phyloP scores from a whole-genome alignment of 306 rosid species.

The Echinosophora koreensis region DNA sequence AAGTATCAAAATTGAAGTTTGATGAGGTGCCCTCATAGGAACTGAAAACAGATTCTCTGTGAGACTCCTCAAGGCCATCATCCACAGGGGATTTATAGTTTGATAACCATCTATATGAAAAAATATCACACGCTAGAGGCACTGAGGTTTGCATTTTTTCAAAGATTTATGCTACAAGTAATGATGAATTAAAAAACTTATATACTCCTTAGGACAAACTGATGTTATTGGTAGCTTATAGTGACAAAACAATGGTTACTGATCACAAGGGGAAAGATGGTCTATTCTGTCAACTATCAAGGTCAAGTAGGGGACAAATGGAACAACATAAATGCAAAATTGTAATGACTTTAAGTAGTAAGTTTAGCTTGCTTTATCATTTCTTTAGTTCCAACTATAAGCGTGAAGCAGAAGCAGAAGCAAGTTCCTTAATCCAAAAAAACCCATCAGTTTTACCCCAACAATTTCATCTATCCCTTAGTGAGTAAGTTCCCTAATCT shows the following conservation, averaged over 20 bases:
- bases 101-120: slow-evolving; percentile 73
- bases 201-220: slow-evolving; percentile 46
- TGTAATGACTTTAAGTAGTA: slow-evolving; percentile 47
- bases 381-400: no score
- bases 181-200: slow-evolving; percentile 38
- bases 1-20: no score
- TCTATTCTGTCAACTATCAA: slow-evolving; percentile 58
- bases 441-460: no score
- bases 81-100: slow-evolving; percentile 42
- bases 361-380: slow-evolving; percentile 44
- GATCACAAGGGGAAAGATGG: slow-evolving; percentile 60
- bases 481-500: no score
- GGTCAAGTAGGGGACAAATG: slow-evolving; percentile 67
- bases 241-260: slow-evolving; percentile 60
- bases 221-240: slow-evolving; percentile 54
- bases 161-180: slow-evolving; percentile 20
- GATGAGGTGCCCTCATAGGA: slow-evolving; percentile 39
- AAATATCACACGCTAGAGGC: slow-evolving; percentile 73
- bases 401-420: no score
- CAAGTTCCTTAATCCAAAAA: no score
- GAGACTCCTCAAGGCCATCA: slow-evolving; percentile 27
- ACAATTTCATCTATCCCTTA: no score
- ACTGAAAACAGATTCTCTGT: slow-evolving; percentile 31
- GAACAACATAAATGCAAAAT: slow-evolving; percentile 57
- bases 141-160: slow-evolving; percentile 56